These are phyloP conservation scores for Piper betle DNA, from an alignment of 164 flowering plant genomes.

Conservation along the genomic window DNA sequence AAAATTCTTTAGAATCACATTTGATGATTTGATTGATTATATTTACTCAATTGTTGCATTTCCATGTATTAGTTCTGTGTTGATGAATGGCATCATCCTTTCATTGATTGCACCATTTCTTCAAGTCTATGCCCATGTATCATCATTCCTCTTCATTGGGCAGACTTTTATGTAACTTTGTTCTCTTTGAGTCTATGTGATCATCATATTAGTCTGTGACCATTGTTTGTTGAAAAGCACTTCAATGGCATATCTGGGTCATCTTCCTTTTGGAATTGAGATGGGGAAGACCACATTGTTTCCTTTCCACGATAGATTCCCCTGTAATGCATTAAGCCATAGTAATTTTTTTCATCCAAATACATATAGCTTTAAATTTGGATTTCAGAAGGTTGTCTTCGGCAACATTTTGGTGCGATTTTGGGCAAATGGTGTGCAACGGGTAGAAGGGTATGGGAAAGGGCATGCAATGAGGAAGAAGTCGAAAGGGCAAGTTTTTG, in stretches of 20 bases:
- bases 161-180: too few species aligned
- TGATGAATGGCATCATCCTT: too few species aligned
- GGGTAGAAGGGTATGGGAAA: slow-evolving; percentile 11
- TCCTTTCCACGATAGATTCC: slow-evolving; percentile 11
- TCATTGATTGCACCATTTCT: too few species aligned
- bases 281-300: slow-evolving; percentile 20
- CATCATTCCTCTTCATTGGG: too few species aligned
- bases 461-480: slow-evolving; percentile 16
- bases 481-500: slow-evolving; percentile 17
- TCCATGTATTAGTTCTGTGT: too few species aligned
- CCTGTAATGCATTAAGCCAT: slow-evolving; percentile 8
- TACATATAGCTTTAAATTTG: slow-evolving; percentile 6
- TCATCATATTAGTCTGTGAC: neutral
- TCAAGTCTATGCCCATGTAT: too few species aligned
- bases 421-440: slow-evolving; percentile 9
- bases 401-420: slow-evolving; percentile 7
- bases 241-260: slow-evolving; percentile 40
- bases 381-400: slow-evolving; percentile 5
- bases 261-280: slow-evolving; percentile 20
- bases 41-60: too few species aligned
- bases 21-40: too few species aligned
- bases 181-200: neutral
- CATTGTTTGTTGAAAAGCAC: slow-evolving; percentile 5
- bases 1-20: too few species aligned
- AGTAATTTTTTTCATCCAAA: slow-evolving; percentile 12